Base-by-base conservation (phyloP, 148 eudicot species). In the Vaccinium darrowii region DNA sequence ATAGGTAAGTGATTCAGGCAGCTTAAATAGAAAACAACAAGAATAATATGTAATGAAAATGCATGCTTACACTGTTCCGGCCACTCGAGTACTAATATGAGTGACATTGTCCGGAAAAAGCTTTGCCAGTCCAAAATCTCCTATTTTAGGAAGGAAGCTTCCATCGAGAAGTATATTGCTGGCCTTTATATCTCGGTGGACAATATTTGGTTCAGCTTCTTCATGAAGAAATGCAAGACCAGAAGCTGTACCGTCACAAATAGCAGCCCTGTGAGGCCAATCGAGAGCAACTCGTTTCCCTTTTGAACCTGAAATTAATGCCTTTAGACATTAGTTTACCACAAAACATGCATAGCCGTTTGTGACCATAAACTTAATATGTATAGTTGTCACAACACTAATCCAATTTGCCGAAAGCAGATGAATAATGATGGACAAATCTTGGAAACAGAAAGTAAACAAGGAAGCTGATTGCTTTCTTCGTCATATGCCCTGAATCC, bases 181-280 rank as follows among this genome's bases (percentile, higher is more conserved):
- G 30, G 90, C 79, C 86, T 82, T 89, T n/a, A 89, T 83, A 71
- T 89, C 80, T 19, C 89, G 72, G 74, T 89, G 89, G 25, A 89
- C 82, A 84, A 89, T 72, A 74, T 5, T 54, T 30, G 75, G 88
- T 72, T 18, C 49, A 21, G 79, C 72, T 13, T 82, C 90, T 56
- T 82, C 80, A 7, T 89, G 89, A 54, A 89, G 87, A 85, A 84
- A 87, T 19, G 84, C 89, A 74, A 89, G 87, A 43, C 87, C 90
- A 84, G 84, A 84, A 85, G 90, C 86, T 43, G 84, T 56, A 14
- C 90, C 90, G 30, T 47, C 13, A 80, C 87, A 84, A 79, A 89
- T 87, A 18, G 88, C 86, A 75, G 86, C 87, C 54, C 90, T 87
- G 36, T 1, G 47, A 23, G 65, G 18, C 90, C 90, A 89, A 67